phyloP scores from a whole-genome alignment of 768 basidiomycete species.

The Lepiota brunneoincarnata region DNA sequence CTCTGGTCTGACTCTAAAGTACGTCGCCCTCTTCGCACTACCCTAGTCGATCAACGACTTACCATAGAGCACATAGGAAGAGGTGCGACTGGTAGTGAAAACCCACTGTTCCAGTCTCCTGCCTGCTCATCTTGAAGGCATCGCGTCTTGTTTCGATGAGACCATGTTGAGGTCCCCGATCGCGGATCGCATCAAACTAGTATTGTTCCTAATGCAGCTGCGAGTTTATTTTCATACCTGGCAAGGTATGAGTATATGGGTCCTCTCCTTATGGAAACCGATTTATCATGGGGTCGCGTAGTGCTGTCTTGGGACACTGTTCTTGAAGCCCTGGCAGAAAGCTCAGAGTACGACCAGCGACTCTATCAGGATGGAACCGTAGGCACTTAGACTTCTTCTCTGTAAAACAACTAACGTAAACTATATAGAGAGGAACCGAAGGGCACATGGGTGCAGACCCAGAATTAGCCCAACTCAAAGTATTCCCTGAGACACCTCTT shows the following conservation, averaged over 20 bases:
- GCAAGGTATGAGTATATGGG: constrained; percentile 42
- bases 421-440: background rate
- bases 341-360: constrained; percentile 43
- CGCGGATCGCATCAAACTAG: constrained; percentile 52
- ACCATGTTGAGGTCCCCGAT: constrained; percentile 53
- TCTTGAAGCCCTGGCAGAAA: constrained; percentile 48
- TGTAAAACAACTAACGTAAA: background rate
- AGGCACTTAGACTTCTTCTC: constrained; percentile 34
- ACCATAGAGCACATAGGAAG: constrained; percentile 47
- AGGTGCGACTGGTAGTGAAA: constrained; percentile 57
- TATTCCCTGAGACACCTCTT: constrained; percentile 20
- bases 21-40: constrained; percentile 15
- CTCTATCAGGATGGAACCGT: constrained; percentile 28
- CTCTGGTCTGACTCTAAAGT: constrained; percentile 67
- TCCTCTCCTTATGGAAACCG: background rate
- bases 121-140: constrained; percentile 62
- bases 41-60: background rate
- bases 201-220: constrained; percentile 65
- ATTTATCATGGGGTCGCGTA: constrained; percentile 19
- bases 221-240: constrained; percentile 67
- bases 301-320: constrained; percentile 67
- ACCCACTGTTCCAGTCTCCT: constrained; percentile 60
- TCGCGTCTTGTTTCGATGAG: constrained; percentile 69
- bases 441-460: constrained; percentile 30
- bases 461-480: constrained; percentile 46